Evolutionary conservation across 345 rosid species (phyloP).

Genomic region (Lepidium aucheri): DNA sequence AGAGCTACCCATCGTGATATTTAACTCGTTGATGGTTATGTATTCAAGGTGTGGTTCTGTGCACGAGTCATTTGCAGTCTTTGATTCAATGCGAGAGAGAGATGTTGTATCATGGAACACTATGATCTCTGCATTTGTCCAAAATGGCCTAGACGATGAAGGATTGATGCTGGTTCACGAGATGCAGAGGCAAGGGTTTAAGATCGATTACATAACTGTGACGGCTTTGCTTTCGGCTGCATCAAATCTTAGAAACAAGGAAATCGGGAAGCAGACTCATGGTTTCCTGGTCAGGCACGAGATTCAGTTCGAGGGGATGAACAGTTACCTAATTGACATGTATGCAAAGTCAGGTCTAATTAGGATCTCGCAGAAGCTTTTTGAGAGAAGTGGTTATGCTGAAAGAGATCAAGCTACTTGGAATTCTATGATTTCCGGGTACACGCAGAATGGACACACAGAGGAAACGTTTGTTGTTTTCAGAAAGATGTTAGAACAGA

Average conservation of each 20-base stretch:
- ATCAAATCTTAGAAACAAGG: slow-evolving; percentile 66
- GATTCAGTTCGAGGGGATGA: slow-evolving; percentile 65
- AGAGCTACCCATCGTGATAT: slow-evolving; percentile 37
- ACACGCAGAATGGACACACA: slow-evolving; percentile 53
- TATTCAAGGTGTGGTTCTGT: slow-evolving; percentile 75
- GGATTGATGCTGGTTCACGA: slow-evolving; percentile 72
- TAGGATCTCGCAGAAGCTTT: slow-evolving; percentile 37
- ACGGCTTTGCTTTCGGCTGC: slow-evolving; percentile 78
- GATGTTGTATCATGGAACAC: slow-evolving; percentile 87
- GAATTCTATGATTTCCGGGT: slow-evolving; percentile 88
- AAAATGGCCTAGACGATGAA: slow-evolving; percentile 77
- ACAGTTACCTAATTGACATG: slow-evolving; percentile 74
- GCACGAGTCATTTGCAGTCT: slow-evolving; percentile 52
- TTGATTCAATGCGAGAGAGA: slow-evolving; percentile 56
- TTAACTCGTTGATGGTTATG: slow-evolving; percentile 64
- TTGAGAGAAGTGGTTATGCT: slow-evolving; percentile 27
- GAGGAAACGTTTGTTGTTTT: slow-evolving; percentile 51
- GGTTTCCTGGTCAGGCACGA: slow-evolving; percentile 65
- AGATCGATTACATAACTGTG: slow-evolving; percentile 60
- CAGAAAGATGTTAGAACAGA: slow-evolving; percentile 53
- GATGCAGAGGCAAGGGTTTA: slow-evolving; percentile 75
- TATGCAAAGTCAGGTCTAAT: slow-evolving; percentile 80
- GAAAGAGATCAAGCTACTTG: slow-evolving; percentile 74
- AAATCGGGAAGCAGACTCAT: slow-evolving; percentile 73
- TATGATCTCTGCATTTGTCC: slow-evolving; percentile 72